Base-by-base conservation (phyloP, 352 stramenopile species). In the Phytophthora citricola region DNA sequence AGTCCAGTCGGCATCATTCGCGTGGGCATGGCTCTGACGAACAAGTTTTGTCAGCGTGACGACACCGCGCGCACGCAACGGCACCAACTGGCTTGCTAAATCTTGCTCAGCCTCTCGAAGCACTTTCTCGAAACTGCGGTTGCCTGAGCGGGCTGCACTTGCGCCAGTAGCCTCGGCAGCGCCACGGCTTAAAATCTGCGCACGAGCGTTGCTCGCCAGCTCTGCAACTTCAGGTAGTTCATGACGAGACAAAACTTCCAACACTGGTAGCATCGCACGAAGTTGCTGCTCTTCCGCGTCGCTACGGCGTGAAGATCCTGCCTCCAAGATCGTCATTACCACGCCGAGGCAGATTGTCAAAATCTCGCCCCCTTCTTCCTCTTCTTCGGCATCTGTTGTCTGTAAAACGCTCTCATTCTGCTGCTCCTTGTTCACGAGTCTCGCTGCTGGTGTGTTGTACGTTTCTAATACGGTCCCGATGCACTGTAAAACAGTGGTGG, bases 21-120 rank as follows among this genome's bases (percentile, higher is more conserved):
- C 71, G 38, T 93, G 63, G 2, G 57, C 34, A 58, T 87, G 73
- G 49, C 79, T 93, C 26, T 48, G 63, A 14, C 86, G 85, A 22
- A 94, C 86, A 45, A 94, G 75, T 57, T 90, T 93, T 10, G 85
- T 94, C 41, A 95, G 65, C 11, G 71, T 75, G 29, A 92, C 88
- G 8, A 95, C 69, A 24, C 88, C 88, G 27, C 86, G 85, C 0
- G 88, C 88, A 27, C 88, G 83, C 22, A 95, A 29, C 14, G 88
- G 88, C 17, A 94, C 86, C 24, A 92, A 43, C 5, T 78, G 20
- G 60, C 83, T 94, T 29, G 67, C 55, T 2, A 95, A 63, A 47
- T 95, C 88, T 43, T 77, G 53, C 31, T 87, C 68, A 11, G 83
- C 85, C 10, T 80, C 71, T 0, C 63, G 46, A n/a, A 95, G 57